Evolutionary conservation across 2,329 filamentous ascomycete species (phyloP), one percentile per base, ranked within the genome.

Genomic region (Colletotrichum tropicale): DNA sequence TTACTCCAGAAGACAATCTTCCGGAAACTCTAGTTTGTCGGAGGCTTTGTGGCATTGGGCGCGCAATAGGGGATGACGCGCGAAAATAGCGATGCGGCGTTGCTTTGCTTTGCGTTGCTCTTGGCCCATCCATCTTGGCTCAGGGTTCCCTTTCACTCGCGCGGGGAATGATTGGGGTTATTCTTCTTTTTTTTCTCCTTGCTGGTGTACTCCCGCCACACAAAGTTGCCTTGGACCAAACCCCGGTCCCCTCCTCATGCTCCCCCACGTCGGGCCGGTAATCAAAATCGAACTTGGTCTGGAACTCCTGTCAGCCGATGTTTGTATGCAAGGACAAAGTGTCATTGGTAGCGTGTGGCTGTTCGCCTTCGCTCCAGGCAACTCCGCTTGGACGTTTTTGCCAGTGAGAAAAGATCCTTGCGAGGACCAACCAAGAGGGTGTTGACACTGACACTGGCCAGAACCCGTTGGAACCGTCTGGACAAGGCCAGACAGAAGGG

Each of bases 221-320:
- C 43, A 52, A 52, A 52, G 43, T 48, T 13, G 43, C n/a, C 61
- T 34, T 26, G 36, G 61, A 8, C 32, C 24, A 24, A 28, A 26
- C 34, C 61, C 61, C 61, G 32, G 28, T 48, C 66, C 38, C 43
- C 66, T 60, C 60, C 13, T 66, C 48, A 36, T 43, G 36, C 72
- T 67, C 67, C 71, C 69, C 68, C 72, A 62, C 72, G 62, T 67
- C 72, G 68, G 62, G 69, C 69, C 69, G 69, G 69, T 48, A 67
- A 56, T 62, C 73, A 72, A 71, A 34, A 62, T 75, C 73, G 62
- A 72, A 68, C 69, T 67, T 66, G 68, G 69, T 67, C 69, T 72
- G 62, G 72, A 72, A 66, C 62, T 66, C 38, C 73, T 75, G 62
- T 48, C 73, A 75, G 73, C 73, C 73, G 62, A 75, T 75, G 62